Percentiles rank a stretch among this genome's conserved stretches.
Conservation (phyloP, 306 rosid species). For the Corylus avellana region DNA sequence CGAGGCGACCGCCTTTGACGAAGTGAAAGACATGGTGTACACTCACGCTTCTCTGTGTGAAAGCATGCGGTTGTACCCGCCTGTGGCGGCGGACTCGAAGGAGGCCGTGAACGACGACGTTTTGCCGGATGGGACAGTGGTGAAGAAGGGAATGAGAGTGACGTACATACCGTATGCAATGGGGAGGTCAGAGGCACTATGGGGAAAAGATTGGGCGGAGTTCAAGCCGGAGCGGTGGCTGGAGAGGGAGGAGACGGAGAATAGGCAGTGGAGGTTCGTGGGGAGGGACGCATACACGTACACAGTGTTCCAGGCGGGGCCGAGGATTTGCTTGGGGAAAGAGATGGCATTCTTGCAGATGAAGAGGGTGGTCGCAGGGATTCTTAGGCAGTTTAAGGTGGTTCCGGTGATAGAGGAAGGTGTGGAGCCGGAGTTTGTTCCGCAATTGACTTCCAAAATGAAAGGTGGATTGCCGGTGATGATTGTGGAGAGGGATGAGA, state of each 20-base stretch:
- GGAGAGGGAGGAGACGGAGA: constrained; percentile 3
- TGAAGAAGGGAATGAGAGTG: constrained; percentile 61
- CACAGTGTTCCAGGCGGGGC: constrained; percentile 88
- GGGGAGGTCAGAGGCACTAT: constrained; percentile 58
- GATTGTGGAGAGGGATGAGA: constrained; percentile 26
- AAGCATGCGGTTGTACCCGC: constrained; percentile 77
- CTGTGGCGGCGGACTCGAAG: constrained; percentile 52
- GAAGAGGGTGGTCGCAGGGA: constrained; percentile 63
- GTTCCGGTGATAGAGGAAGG: constrained; percentile 32
- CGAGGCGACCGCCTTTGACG: constrained; percentile 30
- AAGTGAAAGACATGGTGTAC: constrained; percentile 60
- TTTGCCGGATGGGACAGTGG: constrained; percentile 60
- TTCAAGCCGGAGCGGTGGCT: constrained; percentile 76
- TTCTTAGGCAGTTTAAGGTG: constrained; percentile 51
- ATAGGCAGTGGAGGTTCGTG: constrained; percentile 47
- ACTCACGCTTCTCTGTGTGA: constrained; percentile 71
- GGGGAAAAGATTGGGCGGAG: constrained; percentile 69
- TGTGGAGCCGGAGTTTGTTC: constrained; percentile 36
- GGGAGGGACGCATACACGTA: constrained; percentile 50
- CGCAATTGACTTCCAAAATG: constrained; percentile 49
- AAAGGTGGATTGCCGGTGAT: constrained; percentile 64
- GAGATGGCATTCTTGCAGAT: constrained; percentile 92
- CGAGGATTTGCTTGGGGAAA: constrained; percentile 76
- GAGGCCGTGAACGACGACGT: constrained; percentile 47
- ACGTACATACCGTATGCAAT: constrained; percentile 58